Evolutionary conservation across 78 protist genomes (phyloP), one percentile per base, ranked within the genome.

Genomic region (Emiliania huxleyi): DNA sequence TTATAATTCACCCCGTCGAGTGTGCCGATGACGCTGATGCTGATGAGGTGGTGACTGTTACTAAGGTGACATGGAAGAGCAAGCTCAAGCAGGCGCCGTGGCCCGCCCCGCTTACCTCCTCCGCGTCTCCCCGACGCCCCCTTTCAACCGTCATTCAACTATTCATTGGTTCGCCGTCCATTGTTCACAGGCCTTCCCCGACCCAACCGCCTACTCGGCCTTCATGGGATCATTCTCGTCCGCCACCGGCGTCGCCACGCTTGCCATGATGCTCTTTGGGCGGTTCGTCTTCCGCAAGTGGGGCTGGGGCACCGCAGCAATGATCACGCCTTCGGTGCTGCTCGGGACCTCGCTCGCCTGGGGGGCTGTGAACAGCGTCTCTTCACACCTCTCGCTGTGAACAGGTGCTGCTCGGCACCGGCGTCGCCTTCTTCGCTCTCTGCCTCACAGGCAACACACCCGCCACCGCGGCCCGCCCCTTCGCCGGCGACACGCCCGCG

Each of bases 171-270:
- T 15, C 8, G 8, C 29, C 15, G 29, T 15, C 29, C 62, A 8
- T 52, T 52, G 62, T 15, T 15, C 62, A 52, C 62, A 52, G 56
- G 89, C 89, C 43, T 85, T 85, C 43, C 90, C 90, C 71, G 19
- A 85, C 90, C 90, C 90, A 45, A 35, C 1, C n/a, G 71, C 8
- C 71, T 85, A 85, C 44, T 85, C 90, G 1, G 62, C 62, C 6
- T 85, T 85, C 71, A 85, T 85, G 90, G 90, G 90, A 23, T 0
- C 0, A 21, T 85, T 85, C 90, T 85, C 90, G 33, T 37, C 71
- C 37, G 71, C 11, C 29, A 85, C 90, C 0, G 90, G 90, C 69
- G 45, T 48, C 33, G 21, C 33, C 26, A 85, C 90, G 62, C 90
- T 85, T 22, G 37, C 11, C 23, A 35, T 35, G 71, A 85, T 85